Percentiles rank a stretch among this genome's conserved stretches.
These are phyloP conservation scores for Microdochium bolleyi DNA, from an alignment of 2,329 filamentous ascomycete species.

Conservation along the genomic window DNA sequence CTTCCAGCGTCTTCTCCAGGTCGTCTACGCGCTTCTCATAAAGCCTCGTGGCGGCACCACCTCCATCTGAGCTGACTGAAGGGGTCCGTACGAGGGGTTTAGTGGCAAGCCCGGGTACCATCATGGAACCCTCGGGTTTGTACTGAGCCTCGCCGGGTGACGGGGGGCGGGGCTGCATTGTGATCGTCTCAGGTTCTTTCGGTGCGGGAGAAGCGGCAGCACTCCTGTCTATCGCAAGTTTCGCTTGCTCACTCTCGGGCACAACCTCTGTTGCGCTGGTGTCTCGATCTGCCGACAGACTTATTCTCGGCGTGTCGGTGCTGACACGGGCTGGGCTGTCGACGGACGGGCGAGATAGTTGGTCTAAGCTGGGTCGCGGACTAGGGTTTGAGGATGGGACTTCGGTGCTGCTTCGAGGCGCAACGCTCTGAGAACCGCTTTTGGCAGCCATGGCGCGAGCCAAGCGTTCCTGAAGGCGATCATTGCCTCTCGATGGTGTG, in stretches of 20 bases:
- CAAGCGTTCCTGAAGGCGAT: constrained; percentile 80
- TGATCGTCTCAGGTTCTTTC: not conserved
- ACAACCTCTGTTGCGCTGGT: not conserved
- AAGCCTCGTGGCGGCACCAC: constrained; percentile 18
- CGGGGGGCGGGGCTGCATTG: not conserved
- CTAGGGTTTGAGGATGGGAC: constrained; percentile 24
- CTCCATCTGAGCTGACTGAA: not conserved
- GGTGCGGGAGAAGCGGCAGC: not conserved
- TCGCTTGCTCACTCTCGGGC: too few species aligned
- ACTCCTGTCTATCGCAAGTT: not conserved
- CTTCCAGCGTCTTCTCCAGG: constrained; percentile 24
- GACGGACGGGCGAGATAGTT: constrained; percentile 8
- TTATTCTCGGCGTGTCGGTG: constrained; percentile 8
- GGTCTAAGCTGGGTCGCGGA: constrained; percentile 32
- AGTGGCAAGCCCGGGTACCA: not conserved
- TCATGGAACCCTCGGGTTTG: not conserved
- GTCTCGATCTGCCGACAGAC: constrained; percentile 11
- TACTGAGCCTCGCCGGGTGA: not conserved
- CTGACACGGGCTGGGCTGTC: constrained; percentile 2
- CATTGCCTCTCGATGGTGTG: constrained; percentile 59
- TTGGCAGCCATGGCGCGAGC: constrained; percentile 80
- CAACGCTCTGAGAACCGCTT: constrained; percentile 40
- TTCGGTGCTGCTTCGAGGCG: constrained; percentile 23
- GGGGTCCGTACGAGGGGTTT: not conserved
- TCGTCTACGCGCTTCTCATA: constrained; percentile 30